Conservation (phyloP, 2,329 filamentous ascomycete species). For the Hypoxylon sp. region DNA sequence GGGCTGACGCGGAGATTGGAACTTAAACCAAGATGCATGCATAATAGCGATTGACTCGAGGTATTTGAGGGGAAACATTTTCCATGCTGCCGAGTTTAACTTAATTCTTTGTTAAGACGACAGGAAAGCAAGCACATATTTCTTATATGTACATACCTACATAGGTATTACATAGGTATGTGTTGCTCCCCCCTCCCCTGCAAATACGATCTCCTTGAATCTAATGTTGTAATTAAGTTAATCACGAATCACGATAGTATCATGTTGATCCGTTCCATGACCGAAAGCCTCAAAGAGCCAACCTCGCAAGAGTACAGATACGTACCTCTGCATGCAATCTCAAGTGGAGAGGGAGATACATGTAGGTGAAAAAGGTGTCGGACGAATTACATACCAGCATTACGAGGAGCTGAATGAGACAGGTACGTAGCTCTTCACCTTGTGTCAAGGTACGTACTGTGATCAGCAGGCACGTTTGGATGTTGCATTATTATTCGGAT, state of each 20-base stretch:
- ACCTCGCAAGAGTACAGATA: constrained; percentile 5
- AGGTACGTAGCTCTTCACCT: constrained; percentile 24
- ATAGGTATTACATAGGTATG: background rate
- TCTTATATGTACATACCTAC: background rate
- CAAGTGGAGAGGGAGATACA: constrained; percentile 1
- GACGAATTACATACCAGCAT: constrained; percentile 25
- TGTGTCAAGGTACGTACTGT: constrained; percentile 25
- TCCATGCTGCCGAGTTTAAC: constrained; percentile 21
- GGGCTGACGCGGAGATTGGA: constrained; percentile 15
- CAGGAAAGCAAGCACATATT: constrained; percentile 5
- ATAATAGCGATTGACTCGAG: constrained; percentile 18
- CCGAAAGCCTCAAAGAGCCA: constrained; percentile 4
- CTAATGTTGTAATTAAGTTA: background rate
- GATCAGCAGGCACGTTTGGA: constrained; percentile 38
- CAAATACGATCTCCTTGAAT: too few species aligned
- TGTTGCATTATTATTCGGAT: constrained; percentile 37
- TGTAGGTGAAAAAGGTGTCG: constrained; percentile 18
- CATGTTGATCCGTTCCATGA: constrained; percentile 20
- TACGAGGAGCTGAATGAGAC: constrained; percentile 3
- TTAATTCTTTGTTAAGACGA: constrained; percentile 14
- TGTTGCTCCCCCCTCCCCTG: too few species aligned
- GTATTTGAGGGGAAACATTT: constrained; percentile 24
- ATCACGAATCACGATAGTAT: too few species aligned
- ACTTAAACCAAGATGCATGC: constrained; percentile 18
- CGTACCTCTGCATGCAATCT: constrained; percentile 15